phyloP scores from a whole-genome alignment of 192 early-diverging fungal species.

The Backusella australiensis region DNA sequence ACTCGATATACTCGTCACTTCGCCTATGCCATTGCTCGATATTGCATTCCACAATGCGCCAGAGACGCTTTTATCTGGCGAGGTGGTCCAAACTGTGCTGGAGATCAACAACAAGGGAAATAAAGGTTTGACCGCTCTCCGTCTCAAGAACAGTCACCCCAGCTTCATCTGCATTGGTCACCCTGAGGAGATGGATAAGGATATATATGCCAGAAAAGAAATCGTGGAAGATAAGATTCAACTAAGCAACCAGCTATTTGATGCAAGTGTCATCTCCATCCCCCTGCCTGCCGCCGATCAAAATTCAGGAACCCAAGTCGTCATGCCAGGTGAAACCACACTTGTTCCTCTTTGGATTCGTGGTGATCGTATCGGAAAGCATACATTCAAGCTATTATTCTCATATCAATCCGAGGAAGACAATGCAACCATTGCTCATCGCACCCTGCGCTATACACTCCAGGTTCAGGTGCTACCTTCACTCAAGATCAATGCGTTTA shows the following conservation, averaged over 20 bases:
- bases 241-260: slow-evolving; percentile 54
- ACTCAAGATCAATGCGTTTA: slow-evolving; percentile 92
- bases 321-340: slow-evolving; percentile 69
- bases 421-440: slow-evolving; percentile 55
- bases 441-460: slow-evolving; percentile 63
- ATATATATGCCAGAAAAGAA: slow-evolving; percentile 32
- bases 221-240: neutral
- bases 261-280: slow-evolving; percentile 51
- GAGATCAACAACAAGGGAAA: slow-evolving; percentile 85
- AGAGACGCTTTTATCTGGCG: slow-evolving; percentile 75
- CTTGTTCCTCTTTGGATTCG: slow-evolving; percentile 86
- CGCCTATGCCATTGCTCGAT: slow-evolving; percentile 83
- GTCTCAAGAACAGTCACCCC: slow-evolving; percentile 82
- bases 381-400: slow-evolving; percentile 76
- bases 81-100: slow-evolving; percentile 69
- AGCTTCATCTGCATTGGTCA: slow-evolving; percentile 78
- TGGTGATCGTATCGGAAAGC: slow-evolving; percentile 87
- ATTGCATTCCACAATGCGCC: slow-evolving; percentile 77
- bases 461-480: slow-evolving; percentile 75
- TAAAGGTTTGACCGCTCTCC: slow-evolving; percentile 65
- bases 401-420: slow-evolving; percentile 78
- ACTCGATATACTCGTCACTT: slow-evolving; percentile 71
- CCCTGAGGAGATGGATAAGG: slow-evolving; percentile 38
- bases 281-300: slow-evolving; percentile 40
- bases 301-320: slow-evolving; percentile 16